Evolutionary conservation across 768 basidiomycete species (phyloP).

Genomic region (Boletus patriciae): DNA sequence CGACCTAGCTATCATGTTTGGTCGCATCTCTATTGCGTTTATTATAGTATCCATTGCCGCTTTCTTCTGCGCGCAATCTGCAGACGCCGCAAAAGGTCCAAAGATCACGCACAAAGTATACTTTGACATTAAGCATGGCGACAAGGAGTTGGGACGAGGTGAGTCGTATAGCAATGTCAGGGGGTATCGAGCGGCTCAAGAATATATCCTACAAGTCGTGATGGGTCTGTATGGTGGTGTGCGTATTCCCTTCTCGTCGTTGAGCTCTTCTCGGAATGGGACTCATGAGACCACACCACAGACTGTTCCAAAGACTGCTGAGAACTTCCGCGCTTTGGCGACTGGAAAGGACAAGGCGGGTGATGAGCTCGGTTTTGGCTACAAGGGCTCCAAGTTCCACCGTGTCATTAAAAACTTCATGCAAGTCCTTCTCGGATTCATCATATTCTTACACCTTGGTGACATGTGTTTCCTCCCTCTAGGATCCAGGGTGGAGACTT

Average conservation of each 20-base stretch:
- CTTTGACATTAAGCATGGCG: slow-evolving; percentile 95
- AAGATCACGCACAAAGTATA: slow-evolving; percentile 90
- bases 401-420: slow-evolving; percentile 94
- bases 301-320: slow-evolving; percentile 95
- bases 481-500: slow-evolving; percentile 99
- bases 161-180: slow-evolving; percentile 18
- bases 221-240: slow-evolving; percentile 92
- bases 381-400: slow-evolving; percentile 96
- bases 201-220: slow-evolving; percentile 49
- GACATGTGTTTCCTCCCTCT: slow-evolving; percentile 1
- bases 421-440: slow-evolving; percentile 39
- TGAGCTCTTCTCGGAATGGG: not conserved
- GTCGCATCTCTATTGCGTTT: slow-evolving; percentile 60
- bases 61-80: slow-evolving; percentile 69
- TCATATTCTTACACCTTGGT: not conserved
- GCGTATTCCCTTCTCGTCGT: slow-evolving; percentile 25
- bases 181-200: slow-evolving; percentile 1
- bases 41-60: slow-evolving; percentile 63
- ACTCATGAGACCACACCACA: slow-evolving; percentile 28
- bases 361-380: slow-evolving; percentile 77
- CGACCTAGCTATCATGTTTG: slow-evolving; percentile 44
- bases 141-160: slow-evolving; percentile 81
- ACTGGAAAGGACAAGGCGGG: slow-evolving; percentile 74
- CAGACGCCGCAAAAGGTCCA: slow-evolving; percentile 82
- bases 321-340: slow-evolving; percentile 95